phyloP scores from a whole-genome alignment of 2,329 filamentous ascomycete genomes.

The Cladophialophora psammophila region DNA sequence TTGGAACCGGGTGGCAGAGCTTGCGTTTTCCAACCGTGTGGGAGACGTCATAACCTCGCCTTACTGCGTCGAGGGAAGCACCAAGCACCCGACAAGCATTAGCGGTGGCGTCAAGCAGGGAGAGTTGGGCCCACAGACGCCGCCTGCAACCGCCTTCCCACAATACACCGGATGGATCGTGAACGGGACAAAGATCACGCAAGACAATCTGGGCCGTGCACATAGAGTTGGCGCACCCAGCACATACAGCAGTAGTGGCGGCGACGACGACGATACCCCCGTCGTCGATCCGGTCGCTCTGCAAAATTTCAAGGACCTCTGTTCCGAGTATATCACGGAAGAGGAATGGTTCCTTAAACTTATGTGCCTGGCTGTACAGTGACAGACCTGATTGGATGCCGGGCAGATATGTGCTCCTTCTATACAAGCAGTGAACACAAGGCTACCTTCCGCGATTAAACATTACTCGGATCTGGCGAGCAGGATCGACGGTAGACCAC shows the following conservation, averaged over 20 bases:
- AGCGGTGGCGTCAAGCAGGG: slow-evolving; percentile 5
- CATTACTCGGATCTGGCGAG: too few species aligned
- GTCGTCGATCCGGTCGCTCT: background rate
- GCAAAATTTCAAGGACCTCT: background rate
- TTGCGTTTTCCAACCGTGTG: slow-evolving; percentile 14
- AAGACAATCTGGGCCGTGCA: background rate
- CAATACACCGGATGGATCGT: slow-evolving; percentile 15
- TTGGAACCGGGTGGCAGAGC: slow-evolving; percentile 26
- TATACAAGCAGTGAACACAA: too few species aligned
- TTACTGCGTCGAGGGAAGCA: slow-evolving; percentile 28
- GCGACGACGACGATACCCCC: background rate
- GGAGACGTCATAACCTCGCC: slow-evolving; percentile 15
- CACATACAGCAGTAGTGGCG: too few species aligned
- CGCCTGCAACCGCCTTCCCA: slow-evolving; percentile 5
- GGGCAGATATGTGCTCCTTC: background rate
- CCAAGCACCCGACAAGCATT: slow-evolving; percentile 22
- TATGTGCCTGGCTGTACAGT: background rate
- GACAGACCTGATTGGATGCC: background rate
- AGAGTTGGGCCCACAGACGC: slow-evolving; percentile 9
- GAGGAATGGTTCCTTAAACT: background rate
- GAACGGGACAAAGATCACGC: slow-evolving; percentile 1
- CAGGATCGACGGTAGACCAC: too few species aligned
- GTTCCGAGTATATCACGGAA: background rate
- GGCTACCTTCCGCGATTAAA: too few species aligned
- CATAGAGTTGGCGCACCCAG: background rate